Percentiles rank a stretch among this genome's conserved stretches.
These are phyloP conservation scores for Ambrosia hybrid DNA, from an alignment of 140 eudicot species.

Conservation along the genomic window DNA sequence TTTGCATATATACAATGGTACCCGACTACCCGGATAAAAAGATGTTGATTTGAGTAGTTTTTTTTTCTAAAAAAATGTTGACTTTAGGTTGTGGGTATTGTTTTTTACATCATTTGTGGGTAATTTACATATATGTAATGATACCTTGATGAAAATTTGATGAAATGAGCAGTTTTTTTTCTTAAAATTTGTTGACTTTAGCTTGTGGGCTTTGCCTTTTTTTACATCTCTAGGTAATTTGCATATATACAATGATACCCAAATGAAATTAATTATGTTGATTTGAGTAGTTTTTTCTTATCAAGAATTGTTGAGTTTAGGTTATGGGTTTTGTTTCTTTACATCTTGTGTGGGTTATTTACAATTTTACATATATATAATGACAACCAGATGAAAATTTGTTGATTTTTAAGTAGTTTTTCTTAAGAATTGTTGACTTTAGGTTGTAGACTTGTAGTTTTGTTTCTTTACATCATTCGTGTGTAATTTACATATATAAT, in stretches of 20 bases:
- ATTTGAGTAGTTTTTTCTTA: neutral
- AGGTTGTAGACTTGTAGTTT: too few relatives aligned
- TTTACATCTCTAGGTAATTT: neutral
- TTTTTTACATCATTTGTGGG: slow-evolving; percentile 11
- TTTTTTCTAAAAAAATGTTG: slow-evolving; percentile 16
- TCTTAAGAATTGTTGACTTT: too few relatives aligned
- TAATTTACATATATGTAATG: slow-evolving; percentile 8
- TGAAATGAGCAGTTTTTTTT: neutral
- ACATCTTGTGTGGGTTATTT: neutral
- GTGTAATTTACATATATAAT: too few relatives aligned
- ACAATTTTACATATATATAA: too few relatives aligned
- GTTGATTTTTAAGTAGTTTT: too few relatives aligned
- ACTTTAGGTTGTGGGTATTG: slow-evolving; percentile 7
- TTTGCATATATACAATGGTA: slow-evolving; percentile 20
- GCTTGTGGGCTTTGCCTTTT: neutral
- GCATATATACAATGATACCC: slow-evolving; percentile 21
- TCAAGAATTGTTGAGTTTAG: neutral
- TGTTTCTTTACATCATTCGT: too few relatives aligned
- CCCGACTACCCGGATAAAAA: slow-evolving; percentile 25
- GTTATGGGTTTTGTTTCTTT: neutral
- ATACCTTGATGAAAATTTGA: slow-evolving; percentile 30
- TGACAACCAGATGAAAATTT: too few relatives aligned
- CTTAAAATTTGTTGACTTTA: neutral
- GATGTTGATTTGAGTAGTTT: slow-evolving; percentile 12
- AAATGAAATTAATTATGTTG: slow-evolving; percentile 21